Percentiles rank a stretch among this genome's conserved stretches.
Evolutionary conservation across 495 filamentous ascomycete genomes (phyloP).

Genomic region (Lophiostoma macrostomum): DNA sequence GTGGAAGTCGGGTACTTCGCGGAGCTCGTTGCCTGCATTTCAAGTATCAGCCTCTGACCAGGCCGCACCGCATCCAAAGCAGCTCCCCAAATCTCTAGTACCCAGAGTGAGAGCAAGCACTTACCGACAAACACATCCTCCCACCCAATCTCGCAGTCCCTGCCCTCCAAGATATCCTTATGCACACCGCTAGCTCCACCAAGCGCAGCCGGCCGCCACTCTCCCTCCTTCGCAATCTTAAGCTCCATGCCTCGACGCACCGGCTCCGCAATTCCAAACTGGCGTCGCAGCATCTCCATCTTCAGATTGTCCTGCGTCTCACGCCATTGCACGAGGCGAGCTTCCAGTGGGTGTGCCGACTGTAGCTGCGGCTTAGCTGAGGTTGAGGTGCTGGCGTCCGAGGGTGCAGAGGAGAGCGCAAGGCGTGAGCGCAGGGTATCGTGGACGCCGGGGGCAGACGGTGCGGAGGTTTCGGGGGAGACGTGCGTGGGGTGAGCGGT

Average conservation of each 20-base stretch:
- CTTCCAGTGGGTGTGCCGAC: conserved; percentile 85
- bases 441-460: conserved; percentile 85
- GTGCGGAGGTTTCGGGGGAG: conserved; percentile 56
- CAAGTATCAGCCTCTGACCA: conserved; percentile 26
- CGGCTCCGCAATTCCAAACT: conserved; percentile 91
- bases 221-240: conserved; percentile 67
- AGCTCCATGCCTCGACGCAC: conserved; percentile 93
- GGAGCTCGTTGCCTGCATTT: conserved; percentile 56
- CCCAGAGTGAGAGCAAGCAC: conserved; percentile 7
- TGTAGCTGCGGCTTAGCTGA: conserved; percentile 39
- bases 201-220: conserved; percentile 49
- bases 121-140: conserved; percentile 81
- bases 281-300: conserved; percentile 79
- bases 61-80: background rate
- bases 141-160: conserved; percentile 73
- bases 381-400: conserved; percentile 38
- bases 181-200: conserved; percentile 48
- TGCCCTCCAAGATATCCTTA: conserved; percentile 74
- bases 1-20: conserved; percentile 68
- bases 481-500: conserved; percentile 50
- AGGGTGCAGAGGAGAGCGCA: conserved; percentile 47
- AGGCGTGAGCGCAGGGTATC: conserved; percentile 85
- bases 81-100: background rate
- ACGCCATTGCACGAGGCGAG: conserved; percentile 79
- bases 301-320: conserved; percentile 80